Percentiles rank a stretch among this genome's conserved stretches.
phyloP scores from a whole-genome alignment of 73 alveolate genomes.

The Paramecium sexaurelia region DNA sequence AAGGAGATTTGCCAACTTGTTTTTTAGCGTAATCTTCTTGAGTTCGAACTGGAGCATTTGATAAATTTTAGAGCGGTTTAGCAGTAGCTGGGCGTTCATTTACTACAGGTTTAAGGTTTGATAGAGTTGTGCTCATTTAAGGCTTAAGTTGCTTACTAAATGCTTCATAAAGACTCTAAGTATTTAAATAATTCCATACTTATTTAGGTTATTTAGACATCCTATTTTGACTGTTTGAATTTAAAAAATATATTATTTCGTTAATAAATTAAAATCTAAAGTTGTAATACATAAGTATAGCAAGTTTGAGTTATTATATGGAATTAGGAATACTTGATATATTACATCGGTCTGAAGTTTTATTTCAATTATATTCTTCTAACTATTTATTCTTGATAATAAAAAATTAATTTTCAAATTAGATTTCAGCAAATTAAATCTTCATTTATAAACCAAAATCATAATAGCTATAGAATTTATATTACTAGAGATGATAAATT shows the following conservation, averaged over 20 bases:
- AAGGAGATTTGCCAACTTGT: neutral
- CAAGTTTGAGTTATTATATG: neutral
- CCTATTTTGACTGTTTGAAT: neutral
- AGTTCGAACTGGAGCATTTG: constrained; percentile 14
- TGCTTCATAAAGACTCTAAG: constrained; percentile 36
- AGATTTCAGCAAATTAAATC: no score
- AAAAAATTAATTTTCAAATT: no score
- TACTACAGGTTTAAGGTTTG: constrained; percentile 6
- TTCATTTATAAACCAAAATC: no score
- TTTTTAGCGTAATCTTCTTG: neutral
- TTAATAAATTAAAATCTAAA: neutral
- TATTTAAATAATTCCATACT: neutral
- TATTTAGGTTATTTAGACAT: neutral
- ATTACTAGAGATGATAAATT: no score
- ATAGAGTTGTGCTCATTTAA: neutral
- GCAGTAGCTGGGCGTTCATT: constrained; percentile 14
- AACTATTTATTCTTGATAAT: no score
- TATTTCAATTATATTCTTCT: no score
- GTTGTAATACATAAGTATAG: neutral
- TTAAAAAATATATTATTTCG: neutral
- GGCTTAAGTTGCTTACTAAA: constrained; percentile 31
- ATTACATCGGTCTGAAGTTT: no score
- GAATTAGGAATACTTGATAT: no score
- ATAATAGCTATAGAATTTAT: no score
- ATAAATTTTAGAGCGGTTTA: constrained; percentile 17